Evolutionary conservation across 805 yeast genomes (phyloP), one percentile per base, ranked within the genome.

Genomic region (Suhomyces kilbournensis): DNA sequence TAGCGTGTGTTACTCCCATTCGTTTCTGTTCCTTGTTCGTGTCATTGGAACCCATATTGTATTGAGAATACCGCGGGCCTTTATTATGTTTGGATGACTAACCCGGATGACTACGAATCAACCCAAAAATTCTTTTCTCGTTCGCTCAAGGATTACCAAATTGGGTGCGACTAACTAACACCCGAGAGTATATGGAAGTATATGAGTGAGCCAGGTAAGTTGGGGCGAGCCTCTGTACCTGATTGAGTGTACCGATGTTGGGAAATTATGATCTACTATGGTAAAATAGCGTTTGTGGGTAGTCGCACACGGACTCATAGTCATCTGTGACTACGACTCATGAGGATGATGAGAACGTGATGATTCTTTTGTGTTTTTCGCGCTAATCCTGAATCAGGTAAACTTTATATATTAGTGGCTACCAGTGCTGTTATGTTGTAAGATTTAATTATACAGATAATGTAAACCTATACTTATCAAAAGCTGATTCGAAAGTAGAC

Each of bases 1-100:
- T 83, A 7, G 78, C 68, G 59, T 79, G 80, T 15, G 88, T 83
- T 15, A 81, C 75, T 2, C 85, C 85, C 43, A 79, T 61, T 34
- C 76, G 69, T 25, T 75, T 46, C 38, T 26, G 22, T 10, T 50
- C 42, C 14, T 50, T 23, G 17, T 5, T 22, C 22, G 15, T 15
- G 23, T 48, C 50, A 17, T 48, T 39, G n/a, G 47, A 23, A 17
- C 47, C 35, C 32, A 44, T 44, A 40, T 40, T 40, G 26, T 8
- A 40, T 4, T 17, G 23, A 15, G 23, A 23, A 17, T 40, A 40
- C n/a, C n/a, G 15, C 26, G 35, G 3, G 35, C n/a, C 19, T 15
- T 43, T 25, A 23, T 43, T 43, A 28, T 32, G 22, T 12, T 6
- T 17, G 14, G 47, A 46, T 46, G 48, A 46, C 48, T 46, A 35